Evolutionary conservation across 1,139 yeast species (phyloP).

Genomic region (Ashbya aceris): DNA sequence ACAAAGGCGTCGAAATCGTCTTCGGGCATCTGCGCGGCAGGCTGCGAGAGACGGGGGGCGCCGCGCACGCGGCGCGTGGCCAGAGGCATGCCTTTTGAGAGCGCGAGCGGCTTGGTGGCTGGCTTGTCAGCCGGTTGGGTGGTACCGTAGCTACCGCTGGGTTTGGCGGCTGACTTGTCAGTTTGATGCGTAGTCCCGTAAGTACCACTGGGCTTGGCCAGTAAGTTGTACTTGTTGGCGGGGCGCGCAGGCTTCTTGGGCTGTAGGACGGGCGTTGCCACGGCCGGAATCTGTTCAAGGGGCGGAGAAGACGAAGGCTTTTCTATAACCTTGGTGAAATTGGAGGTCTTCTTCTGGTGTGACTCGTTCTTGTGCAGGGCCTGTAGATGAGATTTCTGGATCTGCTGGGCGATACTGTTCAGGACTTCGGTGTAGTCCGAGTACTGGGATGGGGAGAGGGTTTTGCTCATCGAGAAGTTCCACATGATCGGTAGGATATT

Average conservation of each 20-base stretch:
- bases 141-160: too few relatives aligned
- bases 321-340: conserved; percentile 22
- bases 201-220: too few relatives aligned
- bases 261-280: conserved; percentile 14
- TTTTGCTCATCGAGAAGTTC: conserved; percentile 38
- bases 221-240: not conserved
- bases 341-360: conserved; percentile 12
- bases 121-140: too few relatives aligned
- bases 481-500: conserved; percentile 41
- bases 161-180: too few relatives aligned
- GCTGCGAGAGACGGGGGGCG: too few relatives aligned
- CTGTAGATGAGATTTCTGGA: conserved; percentile 31
- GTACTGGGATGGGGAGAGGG: conserved; percentile 37
- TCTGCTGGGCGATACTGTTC: conserved; percentile 31
- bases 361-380: conserved; percentile 14
- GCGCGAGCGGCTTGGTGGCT: too few relatives aligned
- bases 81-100: too few relatives aligned
- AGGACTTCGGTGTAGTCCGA: conserved; percentile 31
- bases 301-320: conserved; percentile 10
- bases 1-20: not conserved
- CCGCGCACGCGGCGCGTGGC: too few relatives aligned
- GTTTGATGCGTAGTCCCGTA: too few relatives aligned
- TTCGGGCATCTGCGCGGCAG: not conserved
- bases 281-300: not conserved
- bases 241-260: conserved; percentile 13